Conservation (phyloP, 2,329 filamentous ascomycete genomes). For the Penicillium crustosum region DNA sequence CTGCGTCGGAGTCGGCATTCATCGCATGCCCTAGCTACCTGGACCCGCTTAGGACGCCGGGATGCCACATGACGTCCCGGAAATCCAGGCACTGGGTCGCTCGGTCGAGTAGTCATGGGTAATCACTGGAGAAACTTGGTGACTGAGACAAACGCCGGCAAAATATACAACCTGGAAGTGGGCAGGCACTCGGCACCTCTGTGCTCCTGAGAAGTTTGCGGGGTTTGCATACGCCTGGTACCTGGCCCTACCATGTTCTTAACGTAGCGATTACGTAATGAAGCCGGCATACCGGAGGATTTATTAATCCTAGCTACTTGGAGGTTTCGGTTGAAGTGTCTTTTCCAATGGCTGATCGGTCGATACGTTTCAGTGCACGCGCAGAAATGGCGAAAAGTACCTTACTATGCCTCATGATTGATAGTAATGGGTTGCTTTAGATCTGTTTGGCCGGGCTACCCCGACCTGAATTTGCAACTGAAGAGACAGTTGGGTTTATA, state of each 20-base stretch:
- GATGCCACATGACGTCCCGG: background rate
- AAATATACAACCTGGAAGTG: background rate
- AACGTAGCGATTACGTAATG: no score
- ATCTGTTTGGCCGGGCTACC: no score
- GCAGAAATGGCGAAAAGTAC: no score
- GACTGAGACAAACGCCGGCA: background rate
- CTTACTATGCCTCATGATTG: no score
- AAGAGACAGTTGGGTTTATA: no score
- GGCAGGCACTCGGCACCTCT: background rate
- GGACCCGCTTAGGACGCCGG: constrained; percentile 2
- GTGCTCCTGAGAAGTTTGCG: background rate
- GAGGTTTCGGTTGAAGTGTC: no score
- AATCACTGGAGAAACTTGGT: background rate
- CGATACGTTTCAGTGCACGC: no score
- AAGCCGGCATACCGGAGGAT: no score
- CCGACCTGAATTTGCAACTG: no score
- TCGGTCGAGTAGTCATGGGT: background rate
- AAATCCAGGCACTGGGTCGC: background rate
- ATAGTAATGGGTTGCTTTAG: no score
- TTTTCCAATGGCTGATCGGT: no score
- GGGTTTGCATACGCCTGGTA: background rate
- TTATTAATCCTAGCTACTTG: no score
- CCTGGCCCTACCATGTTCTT: background rate
- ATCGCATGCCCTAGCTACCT: constrained; percentile 5
- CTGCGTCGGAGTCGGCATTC: constrained; percentile 3